Evolutionary conservation across 1,139 yeast genomes (phyloP), one percentile per base, ranked within the genome.

Genomic region (Geotrichum phurueaensis): DNA sequence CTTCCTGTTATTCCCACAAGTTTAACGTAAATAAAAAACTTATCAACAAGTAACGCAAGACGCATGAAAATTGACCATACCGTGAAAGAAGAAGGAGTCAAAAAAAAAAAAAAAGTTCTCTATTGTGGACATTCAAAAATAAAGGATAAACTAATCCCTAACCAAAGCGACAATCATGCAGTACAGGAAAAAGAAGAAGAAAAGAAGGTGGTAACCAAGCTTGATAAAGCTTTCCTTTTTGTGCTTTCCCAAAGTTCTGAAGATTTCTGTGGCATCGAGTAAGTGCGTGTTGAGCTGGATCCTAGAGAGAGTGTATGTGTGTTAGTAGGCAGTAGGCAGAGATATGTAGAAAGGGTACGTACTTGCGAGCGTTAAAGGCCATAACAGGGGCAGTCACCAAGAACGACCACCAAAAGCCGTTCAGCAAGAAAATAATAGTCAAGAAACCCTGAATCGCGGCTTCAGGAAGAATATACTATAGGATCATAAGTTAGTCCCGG

Each of bases 181-280:
- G 81, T 92, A 94, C 72, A 94, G 83, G 82, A 91, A 92, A 81
- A 84, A 91, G 86, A 94, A 94, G 83, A 94, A 94, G 86, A 92
- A 81, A 71, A 91, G 78, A 69, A 94, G 80, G 74, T 91, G 95
- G 84, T 89, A 89, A 13, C 96, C 97, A 70, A 94, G 83, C 76
- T 94, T 94, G 75, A 88, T 76, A 73, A 92, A 92, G 61, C 92
- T 83, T 77, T 91, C 98, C 76, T 86, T 88, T 84, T 95, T 94
- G 78, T 94, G 96, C 72, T 87, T 89, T 68, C 90, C 84, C 71
- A 95, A 81, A 56, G 98, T 92, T 79, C 98, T 86, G 79, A 94
- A 94, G 71, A 94, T 95, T 78, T 94, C 99, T 56, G 99, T 94
- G 63, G 99, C 99, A 76, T 94, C 99, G 75, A 95, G 83, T 66